Evolutionary conservation across 164 flowering plant species (phyloP).

Genomic region (Tetrastigma voinierianum): DNA sequence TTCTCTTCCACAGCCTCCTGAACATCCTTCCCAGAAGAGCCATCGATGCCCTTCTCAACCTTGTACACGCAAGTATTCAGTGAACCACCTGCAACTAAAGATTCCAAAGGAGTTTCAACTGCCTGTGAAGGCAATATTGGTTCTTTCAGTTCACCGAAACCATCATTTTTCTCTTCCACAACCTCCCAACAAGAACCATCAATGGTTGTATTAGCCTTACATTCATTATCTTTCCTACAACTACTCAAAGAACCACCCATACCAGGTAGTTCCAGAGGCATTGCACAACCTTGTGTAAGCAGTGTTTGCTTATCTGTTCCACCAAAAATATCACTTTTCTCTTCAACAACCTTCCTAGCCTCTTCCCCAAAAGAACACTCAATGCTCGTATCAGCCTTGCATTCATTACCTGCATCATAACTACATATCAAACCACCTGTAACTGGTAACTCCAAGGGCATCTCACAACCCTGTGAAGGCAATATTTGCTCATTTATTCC

Average conservation of each 20-base stretch:
- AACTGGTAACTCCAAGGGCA: background rate
- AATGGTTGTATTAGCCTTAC: background rate
- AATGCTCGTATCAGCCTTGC: background rate
- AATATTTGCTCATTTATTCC: background rate
- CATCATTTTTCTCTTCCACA: background rate
- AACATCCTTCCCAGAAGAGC: background rate
- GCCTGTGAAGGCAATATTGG: background rate
- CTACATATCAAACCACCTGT: background rate
- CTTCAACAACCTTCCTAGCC: background rate
- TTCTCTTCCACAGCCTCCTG: background rate
- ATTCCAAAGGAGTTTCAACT: background rate
- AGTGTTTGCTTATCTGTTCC: background rate
- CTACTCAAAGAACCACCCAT: background rate
- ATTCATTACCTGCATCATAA: background rate
- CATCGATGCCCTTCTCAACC: background rate
- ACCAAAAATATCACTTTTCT: background rate
- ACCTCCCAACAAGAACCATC: background rate
- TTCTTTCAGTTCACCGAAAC: background rate
- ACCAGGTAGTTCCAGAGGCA: background rate
- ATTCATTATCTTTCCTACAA: background rate
- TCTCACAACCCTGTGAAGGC: constrained; percentile 1
- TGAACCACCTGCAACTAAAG: background rate
- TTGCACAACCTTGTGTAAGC: constrained; percentile 2
- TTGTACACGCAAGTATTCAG: background rate
- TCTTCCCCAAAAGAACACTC: background rate